A percentile compares a stretch with the other conserved stretches of the same genome.
These are phyloP conservation scores for Penicillium lividum DNA, from an alignment of 495 filamentous ascomycete genomes.

Conservation along the genomic window DNA sequence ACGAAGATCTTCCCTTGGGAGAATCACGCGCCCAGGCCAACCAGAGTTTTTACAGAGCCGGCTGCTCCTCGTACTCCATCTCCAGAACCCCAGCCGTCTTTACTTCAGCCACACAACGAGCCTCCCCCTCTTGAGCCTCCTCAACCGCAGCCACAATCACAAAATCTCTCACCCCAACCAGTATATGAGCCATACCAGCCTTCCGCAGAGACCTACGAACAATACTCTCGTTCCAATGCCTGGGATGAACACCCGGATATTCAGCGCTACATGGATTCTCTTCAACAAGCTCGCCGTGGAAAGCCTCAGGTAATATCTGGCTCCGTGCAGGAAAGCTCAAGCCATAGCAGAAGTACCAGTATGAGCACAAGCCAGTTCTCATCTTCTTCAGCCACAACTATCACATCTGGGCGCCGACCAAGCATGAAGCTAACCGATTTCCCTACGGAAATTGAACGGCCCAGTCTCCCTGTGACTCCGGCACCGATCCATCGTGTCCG, in stretches of 20 bases:
- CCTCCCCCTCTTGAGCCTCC: neutral
- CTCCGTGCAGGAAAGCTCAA: constrained; percentile 9
- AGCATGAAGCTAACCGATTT: constrained; percentile 79
- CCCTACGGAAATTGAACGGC: constrained; percentile 77
- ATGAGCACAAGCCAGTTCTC: constrained; percentile 7
- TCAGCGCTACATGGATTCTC: constrained; percentile 70
- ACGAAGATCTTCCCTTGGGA: constrained; percentile 89
- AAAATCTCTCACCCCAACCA: constrained; percentile 24
- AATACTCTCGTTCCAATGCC: constrained; percentile 71
- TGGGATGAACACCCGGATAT: constrained; percentile 89
- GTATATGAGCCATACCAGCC: constrained; percentile 33
- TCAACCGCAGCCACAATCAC: neutral
- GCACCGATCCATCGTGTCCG: constrained; percentile 65
- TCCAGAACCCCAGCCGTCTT: neutral
- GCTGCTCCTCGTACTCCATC: constrained; percentile 18
- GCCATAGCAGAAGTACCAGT: constrained; percentile 11
- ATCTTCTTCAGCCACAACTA: constrained; percentile 1
- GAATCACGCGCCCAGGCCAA: constrained; percentile 58
- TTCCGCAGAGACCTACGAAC: constrained; percentile 59
- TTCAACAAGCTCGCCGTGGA: constrained; percentile 63
- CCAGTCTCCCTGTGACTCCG: constrained; percentile 88
- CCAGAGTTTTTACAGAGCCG: constrained; percentile 68
- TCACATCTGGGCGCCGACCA: constrained; percentile 37
- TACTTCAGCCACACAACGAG: neutral
- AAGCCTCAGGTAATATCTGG: constrained; percentile 57